Base-by-base conservation (phyloP, 202 grass and related monocot species). In the Tripidium arundinaceum region DNA sequence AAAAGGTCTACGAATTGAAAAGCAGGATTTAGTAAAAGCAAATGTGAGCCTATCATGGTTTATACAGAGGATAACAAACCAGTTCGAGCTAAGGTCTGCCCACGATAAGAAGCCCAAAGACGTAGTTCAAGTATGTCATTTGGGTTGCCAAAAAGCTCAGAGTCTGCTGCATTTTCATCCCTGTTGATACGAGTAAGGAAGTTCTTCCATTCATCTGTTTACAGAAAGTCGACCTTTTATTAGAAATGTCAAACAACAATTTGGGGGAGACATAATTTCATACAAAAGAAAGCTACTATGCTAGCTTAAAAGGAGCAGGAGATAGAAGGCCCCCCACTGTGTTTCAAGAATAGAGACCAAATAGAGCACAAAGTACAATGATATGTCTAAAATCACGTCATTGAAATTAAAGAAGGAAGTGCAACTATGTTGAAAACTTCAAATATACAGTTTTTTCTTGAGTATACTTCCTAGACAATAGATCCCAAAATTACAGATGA, bases 171-270 rank as follows among this genome's bases (percentile, higher is more conserved):
- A 60, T 91, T 90, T 86, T 97, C 93, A 81, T 93, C 88, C 84
- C 90, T 83, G 57, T 87, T 86, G 57, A 97, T 89, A 66, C 93
- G 90, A 79, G 88, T 84, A 58, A 97, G 86, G 58, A 97, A 97
- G 52, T 97, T 97, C 72, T 89, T 87, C 93, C 93, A 97, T 34
- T 97, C 93, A 87, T 97, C 93, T 97, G 91, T 83, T 72, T 70
- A 83, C 62, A 85, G 39, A 69, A 73, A 77, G 55, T 60, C 57
- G 29, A 69, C 33, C 57, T 22, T 27, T n/a, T 27, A 68, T 70
- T 66, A 85, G 72, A 77, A 36, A 55, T 61, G 43, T 34, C 38
- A 70, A 41, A 70, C 4, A 5, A 70, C 21, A 62, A 15, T n/a
- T 50, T 4, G 39, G 38, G 7, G 4, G 37, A 34, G 13, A 65